Evolutionary conservation across 192 early-diverging fungal genomes (phyloP).

Genomic region (Coemansia sp.): DNA sequence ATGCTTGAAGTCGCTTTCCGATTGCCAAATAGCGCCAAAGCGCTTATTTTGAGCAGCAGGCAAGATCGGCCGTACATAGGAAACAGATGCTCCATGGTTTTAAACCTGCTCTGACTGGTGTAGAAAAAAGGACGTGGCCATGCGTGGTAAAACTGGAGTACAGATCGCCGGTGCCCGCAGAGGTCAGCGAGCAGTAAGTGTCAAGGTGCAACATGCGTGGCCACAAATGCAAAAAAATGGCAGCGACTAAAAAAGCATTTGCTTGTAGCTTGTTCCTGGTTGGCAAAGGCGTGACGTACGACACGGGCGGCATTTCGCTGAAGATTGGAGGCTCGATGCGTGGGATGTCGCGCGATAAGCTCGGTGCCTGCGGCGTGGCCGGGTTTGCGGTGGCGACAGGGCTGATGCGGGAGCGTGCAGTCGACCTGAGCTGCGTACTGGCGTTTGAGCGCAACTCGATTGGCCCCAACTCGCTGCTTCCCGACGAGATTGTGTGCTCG

Average conservation of each 20-base stretch:
- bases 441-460: conserved; percentile 82
- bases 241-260: background rate
- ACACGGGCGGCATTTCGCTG: conserved; percentile 87
- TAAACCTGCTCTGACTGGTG: background rate
- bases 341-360: conserved; percentile 89
- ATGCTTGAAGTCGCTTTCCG: background rate
- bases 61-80: background rate
- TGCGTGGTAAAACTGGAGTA: conserved; percentile 58
- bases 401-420: conserved; percentile 58
- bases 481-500: conserved; percentile 78
- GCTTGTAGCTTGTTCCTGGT: conserved; percentile 66
- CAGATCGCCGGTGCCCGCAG: conserved; percentile 62
- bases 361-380: conserved; percentile 79
- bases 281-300: conserved; percentile 90
- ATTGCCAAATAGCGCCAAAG: conserved; percentile 1
- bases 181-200: conserved; percentile 75
- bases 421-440: conserved; percentile 70
- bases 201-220: conserved; percentile 7
- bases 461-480: conserved; percentile 77
- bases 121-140: conserved; percentile 46
- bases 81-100: background rate
- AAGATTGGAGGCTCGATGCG: conserved; percentile 82
- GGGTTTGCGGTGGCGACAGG: conserved; percentile 78
- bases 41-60: background rate
- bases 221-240: background rate